A percentile compares a stretch with the other conserved stretches of the same genome.
Evolutionary conservation across 768 basidiomycete species (phyloP).

Genomic region (Cystofilobasidium macerans): DNA sequence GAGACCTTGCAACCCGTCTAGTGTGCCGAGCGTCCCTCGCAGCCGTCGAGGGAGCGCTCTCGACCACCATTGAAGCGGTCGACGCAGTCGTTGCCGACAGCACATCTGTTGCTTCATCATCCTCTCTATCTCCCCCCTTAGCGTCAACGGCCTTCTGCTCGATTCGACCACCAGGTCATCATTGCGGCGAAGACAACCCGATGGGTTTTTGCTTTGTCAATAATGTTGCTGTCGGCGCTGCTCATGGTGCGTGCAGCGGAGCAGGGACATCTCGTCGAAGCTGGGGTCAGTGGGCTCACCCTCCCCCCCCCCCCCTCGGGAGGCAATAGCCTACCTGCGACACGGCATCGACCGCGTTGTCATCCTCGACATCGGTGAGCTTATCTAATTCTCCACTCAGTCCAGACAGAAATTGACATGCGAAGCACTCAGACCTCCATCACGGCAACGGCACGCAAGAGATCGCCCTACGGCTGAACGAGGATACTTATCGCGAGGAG

Average conservation of each 20-base stretch:
- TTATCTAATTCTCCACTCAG: too few relatives aligned
- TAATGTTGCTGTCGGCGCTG: conserved; percentile 79
- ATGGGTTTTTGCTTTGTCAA: conserved; percentile 94
- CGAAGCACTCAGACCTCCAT: conserved; percentile 6
- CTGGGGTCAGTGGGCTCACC: too few relatives aligned
- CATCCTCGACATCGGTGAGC: conserved; percentile 76
- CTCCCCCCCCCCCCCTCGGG: too few relatives aligned
- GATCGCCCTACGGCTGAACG: conserved; percentile 81
- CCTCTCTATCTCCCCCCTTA: conserved; percentile 3
- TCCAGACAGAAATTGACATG: too few relatives aligned
- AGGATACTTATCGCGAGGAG: conserved; percentile 62
- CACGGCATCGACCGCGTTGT: conserved; percentile 67
- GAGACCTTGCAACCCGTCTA: not conserved
- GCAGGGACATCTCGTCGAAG: too few relatives aligned
- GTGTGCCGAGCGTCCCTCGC: conserved; percentile 67
- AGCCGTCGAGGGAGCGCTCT: conserved; percentile 70
- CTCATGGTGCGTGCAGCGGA: conserved; percentile 64
- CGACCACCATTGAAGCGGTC: conserved; percentile 61
- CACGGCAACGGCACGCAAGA: conserved; percentile 90
- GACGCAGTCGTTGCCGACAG: conserved; percentile 45
- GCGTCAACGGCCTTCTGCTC: conserved; percentile 57
- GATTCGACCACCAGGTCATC: conserved; percentile 84
- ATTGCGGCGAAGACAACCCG: conserved; percentile 80
- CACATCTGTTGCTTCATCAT: not conserved
- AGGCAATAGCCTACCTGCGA: conserved; percentile 76